phyloP scores from a whole-genome alignment of 176 grass and related monocot species.

The Oryza glumipatula region DNA sequence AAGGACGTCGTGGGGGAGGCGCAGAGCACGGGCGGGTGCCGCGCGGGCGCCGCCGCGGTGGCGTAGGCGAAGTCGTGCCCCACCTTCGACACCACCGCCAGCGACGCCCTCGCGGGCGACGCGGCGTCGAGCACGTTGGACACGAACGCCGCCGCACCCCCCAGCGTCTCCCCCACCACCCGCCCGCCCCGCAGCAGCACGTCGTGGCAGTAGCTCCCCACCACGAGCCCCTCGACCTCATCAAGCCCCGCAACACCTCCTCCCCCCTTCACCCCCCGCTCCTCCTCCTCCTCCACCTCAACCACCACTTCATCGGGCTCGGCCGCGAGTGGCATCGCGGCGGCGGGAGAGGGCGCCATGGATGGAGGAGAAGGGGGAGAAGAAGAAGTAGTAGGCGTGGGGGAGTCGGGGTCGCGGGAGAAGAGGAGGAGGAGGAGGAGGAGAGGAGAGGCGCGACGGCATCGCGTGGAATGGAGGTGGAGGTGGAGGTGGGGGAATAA shows the following conservation, averaged over 20 bases:
- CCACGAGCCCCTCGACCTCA: slow-evolving; percentile 52
- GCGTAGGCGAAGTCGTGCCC: slow-evolving; percentile 75
- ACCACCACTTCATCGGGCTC: slow-evolving; percentile 19
- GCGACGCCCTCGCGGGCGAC: slow-evolving; percentile 45
- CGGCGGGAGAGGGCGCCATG: slow-evolving; percentile 31
- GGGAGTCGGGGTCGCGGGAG: not conserved
- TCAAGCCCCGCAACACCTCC: not conserved
- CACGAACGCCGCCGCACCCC: slow-evolving; percentile 83
- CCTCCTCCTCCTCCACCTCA: not conserved
- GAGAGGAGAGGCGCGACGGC: slow-evolving; percentile 40
- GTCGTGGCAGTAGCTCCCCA: slow-evolving; percentile 99
- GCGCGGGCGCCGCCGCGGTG: slow-evolving; percentile 42
- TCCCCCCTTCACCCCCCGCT: not conserved
- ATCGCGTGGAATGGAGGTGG: slow-evolving; percentile 16
- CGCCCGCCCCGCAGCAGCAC: slow-evolving; percentile 68
- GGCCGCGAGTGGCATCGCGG: slow-evolving; percentile 26
- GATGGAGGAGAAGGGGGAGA: not conserved
- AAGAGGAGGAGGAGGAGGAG: too few species aligned
- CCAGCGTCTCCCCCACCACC: slow-evolving; percentile 77
- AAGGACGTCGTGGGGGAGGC: slow-evolving; percentile 72
- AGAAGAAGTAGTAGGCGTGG: not conserved
- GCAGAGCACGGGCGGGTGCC: slow-evolving; percentile 38
- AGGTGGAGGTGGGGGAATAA: slow-evolving; percentile 38
- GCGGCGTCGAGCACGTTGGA: slow-evolving; percentile 83
- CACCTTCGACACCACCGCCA: slow-evolving; percentile 74